Evolutionary conservation across 352 stramenopile genomes (phyloP), one percentile per base, ranked within the genome.

Genomic region (Globisporangium radiosum): DNA sequence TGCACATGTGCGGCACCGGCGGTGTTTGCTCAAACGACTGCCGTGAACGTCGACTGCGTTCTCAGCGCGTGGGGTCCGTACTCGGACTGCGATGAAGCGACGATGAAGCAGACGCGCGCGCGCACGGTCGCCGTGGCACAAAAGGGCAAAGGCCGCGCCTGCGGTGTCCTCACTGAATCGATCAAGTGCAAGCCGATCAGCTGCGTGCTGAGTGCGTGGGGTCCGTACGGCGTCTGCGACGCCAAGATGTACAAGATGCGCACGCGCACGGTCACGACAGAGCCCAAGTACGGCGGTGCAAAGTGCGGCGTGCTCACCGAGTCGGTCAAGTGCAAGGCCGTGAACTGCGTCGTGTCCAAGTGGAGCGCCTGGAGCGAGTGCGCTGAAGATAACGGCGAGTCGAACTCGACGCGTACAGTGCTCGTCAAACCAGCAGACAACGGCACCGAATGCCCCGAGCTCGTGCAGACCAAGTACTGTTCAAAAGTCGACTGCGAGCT

Each of bases 201-300:
- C 60, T 87, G 77, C 37, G 61, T 71, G 9, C 75, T 88, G 2
- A 75, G 69, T 33, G 63, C 65, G n/a, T 90, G 78, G 78, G 61
- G 67, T 3, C 42, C 55, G 0, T 91, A 77, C 58, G 66, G 72
- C 13, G 36, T 37, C 7, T 86, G 74, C 11, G 69, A 71, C 15
- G 60, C 70, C 1, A 54, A 68, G n/a, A 68, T 42, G 4, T 69
- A 68, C 47, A 81, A 88, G 60, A 74, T 64, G 0, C 80, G 73
- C 33, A 69, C 64, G 38, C 75, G 80, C 3, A 62, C 47, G 0
- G 54, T 85, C 49, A 75, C 57, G 3, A 57, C 66, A 1, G 39
- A 52, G n/a, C 55, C 66, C 0, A 60, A 54, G 33, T 72, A 73
- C 53, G 68, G 67, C 42, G 80, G 80, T 4, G 58, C 58, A 1